Conservation (phyloP, 306 rosid species). For the apple (Malus domestica) region ASM211411v1 NC_041794.1:32661001-32661500, state of each 20-base stretch:
- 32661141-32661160: constrained; percentile 20
- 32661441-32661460: constrained; percentile 49
- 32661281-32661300: not conserved
- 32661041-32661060: constrained; percentile 12
- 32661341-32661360: constrained; percentile 11
- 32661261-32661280: not conserved
- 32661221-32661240: not conserved
- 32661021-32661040: constrained; percentile 15
- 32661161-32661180: constrained; percentile 19
- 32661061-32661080: constrained; percentile 23
- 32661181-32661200: constrained; percentile 24
- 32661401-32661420: constrained; percentile 71
- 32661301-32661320: not conserved
- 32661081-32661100: constrained; percentile 36
- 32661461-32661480: constrained; percentile 51
- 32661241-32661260: not conserved
- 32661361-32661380: constrained; percentile 27
- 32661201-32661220: not conserved
- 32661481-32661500: constrained; percentile 52
- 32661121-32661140: constrained; percentile 19
- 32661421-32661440: constrained; percentile 81
- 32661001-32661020: constrained; percentile 18
- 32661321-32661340: constrained; percentile 16
- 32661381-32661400: constrained; percentile 27
- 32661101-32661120: constrained; percentile 28